Base-by-base conservation (phyloP, 2,329 filamentous ascomycete genomes). In the Calonectria pauciramosa region DNA sequence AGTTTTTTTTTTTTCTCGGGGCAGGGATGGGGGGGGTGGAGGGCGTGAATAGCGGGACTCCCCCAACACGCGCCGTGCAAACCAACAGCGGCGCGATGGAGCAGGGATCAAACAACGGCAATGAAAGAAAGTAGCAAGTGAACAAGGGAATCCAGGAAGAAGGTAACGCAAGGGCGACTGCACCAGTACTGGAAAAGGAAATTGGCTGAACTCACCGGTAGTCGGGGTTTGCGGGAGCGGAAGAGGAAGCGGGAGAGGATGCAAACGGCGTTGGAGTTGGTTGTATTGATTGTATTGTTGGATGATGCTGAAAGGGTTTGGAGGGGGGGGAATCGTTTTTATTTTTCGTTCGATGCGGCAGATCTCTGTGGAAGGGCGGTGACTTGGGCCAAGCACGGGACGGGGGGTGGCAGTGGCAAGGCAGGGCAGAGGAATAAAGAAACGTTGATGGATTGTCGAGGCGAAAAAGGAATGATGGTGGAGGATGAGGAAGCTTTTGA, bases 371-470 rank as follows among this genome's bases (percentile, higher is more conserved):
- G 67, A 72, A 77, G 69, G 75, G 72, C 70, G 73, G 68, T 79
- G 76, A 74, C 78, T 81, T 78, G 76, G 79, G 76, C 75, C 74
- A 80, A 78, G 77, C 74, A 77, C 76, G 68, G 77, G 75, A 76
- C 77, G 41, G 59, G 70, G 73, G 69, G 80, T 73, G 64, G 71
- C 59, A 76, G 69, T 77, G 70, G 75, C 73, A 73, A 72, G 71
- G 72, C 73, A 70, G 70, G 69, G 52, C 34, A 66, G 49, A 75
- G 67, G 36, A 65, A 47, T 66, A 47, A 65, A 52, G 54, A 73
- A 54, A 38, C 36, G n/a, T 60, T 23, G 67, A 72, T 65, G 74
- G 67, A 73, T 71, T 71, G 70, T 69, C 47, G 73, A 71, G 56
- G 66, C 56, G 74, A 75, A 72, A 38, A 54, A 71, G 38, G 59